phyloP scores from a whole-genome alignment of 306 rosid species.

The Alnus glutinosa region DNA sequence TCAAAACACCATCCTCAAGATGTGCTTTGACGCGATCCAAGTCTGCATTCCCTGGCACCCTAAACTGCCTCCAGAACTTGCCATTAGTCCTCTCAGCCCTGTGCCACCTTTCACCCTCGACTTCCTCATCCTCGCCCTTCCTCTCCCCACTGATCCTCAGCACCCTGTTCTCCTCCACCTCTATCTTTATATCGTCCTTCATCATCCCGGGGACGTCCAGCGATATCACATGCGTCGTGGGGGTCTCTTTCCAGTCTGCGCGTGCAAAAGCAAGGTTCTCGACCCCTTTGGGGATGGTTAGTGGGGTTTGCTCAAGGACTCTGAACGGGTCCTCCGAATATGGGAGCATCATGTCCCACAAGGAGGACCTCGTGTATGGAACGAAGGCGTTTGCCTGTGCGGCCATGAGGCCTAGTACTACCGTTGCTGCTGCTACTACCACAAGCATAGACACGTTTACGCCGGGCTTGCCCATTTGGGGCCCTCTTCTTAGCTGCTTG shows the following conservation, averaged over 20 bases:
- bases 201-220: slow-evolving; percentile 49
- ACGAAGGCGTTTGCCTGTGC: slow-evolving; percentile 24
- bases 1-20: slow-evolving; percentile 36
- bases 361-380: slow-evolving; percentile 33
- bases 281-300: slow-evolving; percentile 19
- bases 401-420: not conserved
- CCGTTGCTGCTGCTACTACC: not conserved
- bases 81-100: slow-evolving; percentile 38
- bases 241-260: slow-evolving; percentile 51
- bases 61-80: slow-evolving; percentile 51
- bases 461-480: slow-evolving; percentile 4
- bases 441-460: not conserved
- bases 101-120: slow-evolving; percentile 44
- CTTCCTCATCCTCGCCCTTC: slow-evolving; percentile 13
- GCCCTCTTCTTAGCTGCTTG: too few species aligned
- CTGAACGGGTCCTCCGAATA: slow-evolving; percentile 45
- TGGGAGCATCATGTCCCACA: slow-evolving; percentile 40
- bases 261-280: slow-evolving; percentile 41
- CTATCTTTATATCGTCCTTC: slow-evolving; percentile 35
- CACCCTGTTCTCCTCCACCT: slow-evolving; percentile 50
- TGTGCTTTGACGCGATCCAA: slow-evolving; percentile 40
- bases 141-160: slow-evolving; percentile 48
- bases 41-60: slow-evolving; percentile 42
- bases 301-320: slow-evolving; percentile 43
- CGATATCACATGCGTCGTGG: slow-evolving; percentile 27